Percentiles rank a stretch among this genome's conserved stretches.
Conservation (phyloP, 352 stramenopile genomes). For the Aphanomyces invadans region DNA sequence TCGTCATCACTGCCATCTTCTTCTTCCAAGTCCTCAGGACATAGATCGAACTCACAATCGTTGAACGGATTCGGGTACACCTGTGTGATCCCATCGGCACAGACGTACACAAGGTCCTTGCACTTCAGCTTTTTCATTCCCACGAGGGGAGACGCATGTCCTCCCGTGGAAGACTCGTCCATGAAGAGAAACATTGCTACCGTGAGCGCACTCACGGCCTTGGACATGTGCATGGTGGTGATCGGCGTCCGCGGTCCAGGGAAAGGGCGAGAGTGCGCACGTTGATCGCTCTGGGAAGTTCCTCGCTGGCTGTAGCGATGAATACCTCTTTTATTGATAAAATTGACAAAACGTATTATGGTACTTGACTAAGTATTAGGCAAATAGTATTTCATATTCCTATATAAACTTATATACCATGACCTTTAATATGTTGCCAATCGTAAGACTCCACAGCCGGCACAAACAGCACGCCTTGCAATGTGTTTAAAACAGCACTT, state of each 20-base stretch:
- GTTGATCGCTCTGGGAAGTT: background rate
- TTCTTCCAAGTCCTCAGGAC: constrained; percentile 15
- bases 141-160: background rate
- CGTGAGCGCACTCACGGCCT: background rate
- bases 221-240: background rate
- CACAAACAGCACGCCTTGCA: too few species aligned
- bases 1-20: background rate
- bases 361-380: too few species aligned
- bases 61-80: constrained; percentile 16
- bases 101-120: constrained; percentile 15
- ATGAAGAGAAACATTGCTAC: background rate
- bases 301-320: background rate
- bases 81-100: constrained; percentile 1
- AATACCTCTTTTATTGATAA: background rate
- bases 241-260: background rate
- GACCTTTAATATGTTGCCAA: constrained; percentile 6
- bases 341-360: too few species aligned
- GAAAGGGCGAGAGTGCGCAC: background rate
- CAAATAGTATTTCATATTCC: background rate
- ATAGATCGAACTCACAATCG: constrained; percentile 15
- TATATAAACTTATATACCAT: background rate
- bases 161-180: background rate
- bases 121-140: constrained; percentile 7
- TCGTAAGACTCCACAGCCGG: too few species aligned
- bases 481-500: background rate